These are phyloP conservation scores for Fusarium stilboides DNA, from an alignment of 2,329 filamentous ascomycete genomes.

Conservation along the genomic window DNA sequence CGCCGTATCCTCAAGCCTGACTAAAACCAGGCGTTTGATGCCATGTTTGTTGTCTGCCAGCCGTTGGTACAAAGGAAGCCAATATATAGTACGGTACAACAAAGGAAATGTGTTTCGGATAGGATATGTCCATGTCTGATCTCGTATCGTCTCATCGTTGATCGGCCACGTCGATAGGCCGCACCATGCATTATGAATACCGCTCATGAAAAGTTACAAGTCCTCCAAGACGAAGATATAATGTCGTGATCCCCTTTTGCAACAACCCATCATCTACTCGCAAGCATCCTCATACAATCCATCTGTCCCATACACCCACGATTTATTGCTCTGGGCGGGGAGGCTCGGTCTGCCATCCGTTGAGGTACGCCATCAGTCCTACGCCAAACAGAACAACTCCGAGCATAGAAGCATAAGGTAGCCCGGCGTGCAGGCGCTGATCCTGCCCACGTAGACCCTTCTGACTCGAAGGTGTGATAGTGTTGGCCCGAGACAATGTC, in stretches of 20 bases:
- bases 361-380: conserved; percentile 88
- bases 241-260: conserved; percentile 39
- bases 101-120: conserved; percentile 48
- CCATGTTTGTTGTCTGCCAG: conserved; percentile 36
- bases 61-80: conserved; percentile 49
- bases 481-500: conserved; percentile 65
- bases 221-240: conserved; percentile 44
- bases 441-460: conserved; percentile 61
- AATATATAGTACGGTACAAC: conserved; percentile 51
- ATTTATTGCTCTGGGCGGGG: conserved; percentile 54
- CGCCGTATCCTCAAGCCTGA: conserved; percentile 43
- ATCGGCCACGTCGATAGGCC: conserved; percentile 47
- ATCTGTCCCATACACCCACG: conserved; percentile 26
- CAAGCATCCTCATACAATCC: conserved; percentile 39
- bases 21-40: conserved; percentile 37
- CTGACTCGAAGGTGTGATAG: conserved; percentile 62
- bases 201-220: conserved; percentile 50
- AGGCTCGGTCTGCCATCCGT: conserved; percentile 77
- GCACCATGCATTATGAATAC: conserved; percentile 53
- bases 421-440: conserved; percentile 64
- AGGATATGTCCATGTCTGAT: conserved; percentile 53
- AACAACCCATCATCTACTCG: conserved; percentile 27
- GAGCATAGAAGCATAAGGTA: conserved; percentile 86
- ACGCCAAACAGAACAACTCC: conserved; percentile 86
- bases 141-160: conserved; percentile 53